Conservation (phyloP, 306 rosid species). For the Dicorynia guianensis region DNA sequence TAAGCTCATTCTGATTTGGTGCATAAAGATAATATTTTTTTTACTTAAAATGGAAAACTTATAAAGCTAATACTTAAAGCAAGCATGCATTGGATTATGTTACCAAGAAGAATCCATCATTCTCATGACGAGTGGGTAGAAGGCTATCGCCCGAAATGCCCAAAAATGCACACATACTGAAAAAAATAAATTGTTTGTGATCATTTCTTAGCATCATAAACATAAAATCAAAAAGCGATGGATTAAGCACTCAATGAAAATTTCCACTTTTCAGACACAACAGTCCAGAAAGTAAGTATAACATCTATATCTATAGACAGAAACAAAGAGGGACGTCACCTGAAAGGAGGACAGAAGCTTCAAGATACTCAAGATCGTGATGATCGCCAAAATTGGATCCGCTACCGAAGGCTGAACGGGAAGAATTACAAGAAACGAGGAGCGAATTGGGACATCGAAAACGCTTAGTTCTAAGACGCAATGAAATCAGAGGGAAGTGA, state of each 20-base stretch:
- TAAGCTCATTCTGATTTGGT: neutral
- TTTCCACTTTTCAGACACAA: neutral
- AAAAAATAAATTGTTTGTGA: neutral
- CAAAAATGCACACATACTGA: neutral
- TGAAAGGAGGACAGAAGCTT: constrained; percentile 90
- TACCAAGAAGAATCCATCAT: neutral
- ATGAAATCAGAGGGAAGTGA: constrained; percentile 39
- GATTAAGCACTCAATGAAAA: neutral
- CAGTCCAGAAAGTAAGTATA: neutral
- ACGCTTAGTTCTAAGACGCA: constrained; percentile 38
- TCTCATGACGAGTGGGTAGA: neutral
- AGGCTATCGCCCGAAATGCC: neutral
- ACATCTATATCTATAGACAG: too few species aligned
- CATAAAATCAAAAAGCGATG: neutral
- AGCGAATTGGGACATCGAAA: constrained; percentile 49
- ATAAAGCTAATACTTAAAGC: neutral
- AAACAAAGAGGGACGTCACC: constrained; percentile 50
- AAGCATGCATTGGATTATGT: neutral
- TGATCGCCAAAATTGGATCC: constrained; percentile 61
- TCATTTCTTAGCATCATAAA: neutral
- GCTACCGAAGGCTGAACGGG: constrained; percentile 43
- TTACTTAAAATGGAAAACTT: neutral
- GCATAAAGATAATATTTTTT: neutral
- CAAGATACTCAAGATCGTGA: constrained; percentile 58
- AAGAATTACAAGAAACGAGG: constrained; percentile 67